Base-by-base conservation (phyloP, 73 alveolate species). In the Paramecium sexaurelia region DNA sequence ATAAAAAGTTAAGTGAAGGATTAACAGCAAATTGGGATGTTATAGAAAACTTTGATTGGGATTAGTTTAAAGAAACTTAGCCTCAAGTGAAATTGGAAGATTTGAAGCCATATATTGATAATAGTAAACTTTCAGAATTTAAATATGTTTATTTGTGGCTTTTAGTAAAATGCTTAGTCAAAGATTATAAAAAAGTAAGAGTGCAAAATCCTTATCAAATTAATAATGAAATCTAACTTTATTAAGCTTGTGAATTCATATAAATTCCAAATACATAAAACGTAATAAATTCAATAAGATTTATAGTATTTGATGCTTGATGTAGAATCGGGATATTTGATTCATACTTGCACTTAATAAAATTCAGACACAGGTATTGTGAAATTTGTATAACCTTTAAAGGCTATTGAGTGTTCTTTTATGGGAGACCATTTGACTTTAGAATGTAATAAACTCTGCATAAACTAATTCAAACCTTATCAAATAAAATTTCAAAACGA, bases 261-360 rank as follows among this genome's bases (percentile, higher is more conserved):
- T 0, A 61, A 32, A 61, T 61, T 11, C 15, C 39, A 27, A 29
- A 61, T 61, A 11, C 83, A 61, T 13, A 26, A 29, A 15, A 61
- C 26, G 83, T 61, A 61, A 61, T 26, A 22, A 10, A 1, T 32
- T 26, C 20, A 6, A 51, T 51, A 51, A 5, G 13, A 17, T 17
- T 26, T 61, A 11, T 61, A 61, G 83, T 61, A 61, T 61, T 61
- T 61, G 43, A 61, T 61, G 20, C 43, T 61, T 29, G 83, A 61
- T 24, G 10, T 29, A 22, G 43, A 61, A 26, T 29, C 39, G 11
- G 83, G 83, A 13, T 61, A 61, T 61, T 61, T 61, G 47, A 26
- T 61, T 8, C 45, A 61, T 61, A 11, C 47, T 29, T 27, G 27
- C 26, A 13, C 43, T 61, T 29, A 61, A 22, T 26, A 26, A 26